Evolutionary conservation across 108 stramenopile species (phyloP).

Genomic region (Halocafeteria seosinensis): DNA sequence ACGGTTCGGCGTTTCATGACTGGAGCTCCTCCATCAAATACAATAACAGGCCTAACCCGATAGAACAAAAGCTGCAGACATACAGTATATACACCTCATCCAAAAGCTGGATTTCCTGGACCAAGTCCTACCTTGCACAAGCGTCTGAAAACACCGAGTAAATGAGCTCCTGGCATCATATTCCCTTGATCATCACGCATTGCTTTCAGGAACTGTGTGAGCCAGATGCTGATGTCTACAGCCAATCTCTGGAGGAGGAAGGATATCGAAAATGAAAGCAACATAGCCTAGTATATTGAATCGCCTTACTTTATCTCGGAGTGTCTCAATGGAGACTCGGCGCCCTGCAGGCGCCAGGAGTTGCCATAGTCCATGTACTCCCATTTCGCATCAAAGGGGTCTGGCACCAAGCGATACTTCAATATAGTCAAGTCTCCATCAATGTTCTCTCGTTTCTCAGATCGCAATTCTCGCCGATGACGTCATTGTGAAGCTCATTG

Average conservation of each 20-base stretch:
- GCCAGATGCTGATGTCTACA: constrained; percentile 85
- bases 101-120: too few species aligned
- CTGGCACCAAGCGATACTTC: too few species aligned
- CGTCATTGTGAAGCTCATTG: too few species aligned
- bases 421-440: too few species aligned
- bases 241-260: constrained; percentile 49
- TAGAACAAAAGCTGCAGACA: constrained; percentile 50
- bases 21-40: constrained; percentile 86
- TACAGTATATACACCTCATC: too few species aligned
- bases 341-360: constrained; percentile 41
- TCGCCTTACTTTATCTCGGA: constrained; percentile 49
- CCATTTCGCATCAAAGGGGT: too few species aligned
- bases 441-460: too few species aligned
- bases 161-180: constrained; percentile 64
- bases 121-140: constrained; percentile 53
- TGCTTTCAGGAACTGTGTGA: constrained; percentile 91
- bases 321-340: constrained; percentile 78
- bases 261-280: not conserved
- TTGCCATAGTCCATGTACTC: constrained; percentile 68
- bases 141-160: constrained; percentile 73
- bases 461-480: too few species aligned
- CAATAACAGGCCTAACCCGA: constrained; percentile 79
- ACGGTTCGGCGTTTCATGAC: constrained; percentile 66
- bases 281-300: not conserved
- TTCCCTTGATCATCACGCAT: constrained; percentile 67